These are phyloP conservation scores for Ganoderma leucocontextum DNA, from an alignment of 1,284 basidiomycete species.

Conservation along the genomic window DNA sequence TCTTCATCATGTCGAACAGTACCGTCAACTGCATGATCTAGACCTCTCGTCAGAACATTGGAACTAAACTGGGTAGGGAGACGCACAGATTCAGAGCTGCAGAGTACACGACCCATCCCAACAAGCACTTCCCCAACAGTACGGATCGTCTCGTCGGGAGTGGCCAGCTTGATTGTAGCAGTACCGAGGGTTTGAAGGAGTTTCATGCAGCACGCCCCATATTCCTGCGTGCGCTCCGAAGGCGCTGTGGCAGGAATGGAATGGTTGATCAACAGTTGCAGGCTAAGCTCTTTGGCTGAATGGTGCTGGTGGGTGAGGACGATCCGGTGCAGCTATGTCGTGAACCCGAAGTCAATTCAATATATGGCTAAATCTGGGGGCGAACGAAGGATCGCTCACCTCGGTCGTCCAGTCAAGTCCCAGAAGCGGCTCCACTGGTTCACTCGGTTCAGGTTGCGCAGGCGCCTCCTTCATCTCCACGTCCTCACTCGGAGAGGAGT, in stretches of 20 bases:
- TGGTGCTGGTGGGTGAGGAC: slow-evolving; percentile 60
- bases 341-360: slow-evolving; percentile 11
- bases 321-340: slow-evolving; percentile 60
- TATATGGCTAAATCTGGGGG: not conserved
- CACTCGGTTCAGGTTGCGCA: slow-evolving; percentile 32
- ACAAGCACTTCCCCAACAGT: slow-evolving; percentile 26
- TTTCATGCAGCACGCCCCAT: slow-evolving; percentile 50
- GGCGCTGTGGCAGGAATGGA: slow-evolving; percentile 40
- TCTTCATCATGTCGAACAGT: slow-evolving; percentile 60
- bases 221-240: slow-evolving; percentile 43
- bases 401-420: slow-evolving; percentile 55
- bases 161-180: slow-evolving; percentile 14
- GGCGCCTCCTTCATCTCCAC: slow-evolving; percentile 40
- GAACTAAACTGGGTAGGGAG: slow-evolving; percentile 8
- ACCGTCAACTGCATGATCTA: slow-evolving; percentile 57
- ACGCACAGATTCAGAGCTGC: slow-evolving; percentile 52
- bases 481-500: slow-evolving; percentile 22
- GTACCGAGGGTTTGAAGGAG: slow-evolving; percentile 61
- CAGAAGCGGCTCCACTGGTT: slow-evolving; percentile 30
- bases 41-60: not conserved
- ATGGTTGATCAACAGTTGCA: slow-evolving; percentile 63
- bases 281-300: slow-evolving; percentile 51
- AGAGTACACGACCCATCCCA: slow-evolving; percentile 41
- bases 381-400: slow-evolving; percentile 46
- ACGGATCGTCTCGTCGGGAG: slow-evolving; percentile 27